Evolutionary conservation across 2,329 filamentous ascomycete species (phyloP).

Genomic region (Fusarium goolgardi): DNA sequence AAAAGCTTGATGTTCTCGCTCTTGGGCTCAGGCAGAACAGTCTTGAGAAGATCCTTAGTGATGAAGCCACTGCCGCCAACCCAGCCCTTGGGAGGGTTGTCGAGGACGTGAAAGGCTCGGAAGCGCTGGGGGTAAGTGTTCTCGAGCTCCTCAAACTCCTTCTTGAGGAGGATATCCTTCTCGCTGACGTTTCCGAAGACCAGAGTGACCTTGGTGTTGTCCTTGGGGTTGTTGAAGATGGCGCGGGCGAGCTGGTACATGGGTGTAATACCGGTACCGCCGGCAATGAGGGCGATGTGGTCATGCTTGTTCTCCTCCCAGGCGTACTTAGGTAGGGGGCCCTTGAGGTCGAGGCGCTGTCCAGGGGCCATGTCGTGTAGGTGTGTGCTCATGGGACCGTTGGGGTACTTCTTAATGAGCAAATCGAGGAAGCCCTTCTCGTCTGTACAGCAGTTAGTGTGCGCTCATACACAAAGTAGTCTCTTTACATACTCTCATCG

Average conservation of each 20-base stretch:
- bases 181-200: constrained; percentile 91
- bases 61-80: constrained; percentile 81
- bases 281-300: constrained; percentile 88
- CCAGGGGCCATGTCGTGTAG: constrained; percentile 85
- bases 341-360: constrained; percentile 90
- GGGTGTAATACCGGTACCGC: constrained; percentile 95
- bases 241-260: constrained; percentile 95
- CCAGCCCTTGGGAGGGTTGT: constrained; percentile 86
- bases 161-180: constrained; percentile 91
- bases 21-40: constrained; percentile 92
- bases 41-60: constrained; percentile 93
- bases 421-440: constrained; percentile 85
- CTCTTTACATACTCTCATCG: constrained; percentile 74
- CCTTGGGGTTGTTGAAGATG: constrained; percentile 95
- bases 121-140: constrained; percentile 96
- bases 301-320: constrained; percentile 94
- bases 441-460: constrained; percentile 60
- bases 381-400: constrained; percentile 91
- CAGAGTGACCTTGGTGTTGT: constrained; percentile 97
- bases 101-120: constrained; percentile 92
- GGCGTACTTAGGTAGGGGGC: constrained; percentile 91
- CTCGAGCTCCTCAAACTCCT: constrained; percentile 86
- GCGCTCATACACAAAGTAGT: background rate
- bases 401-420: constrained; percentile 89
- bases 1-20: constrained; percentile 94